phyloP scores from a whole-genome alignment of 2,329 filamentous ascomycete species.

The Trichoderma sp. region DNA sequence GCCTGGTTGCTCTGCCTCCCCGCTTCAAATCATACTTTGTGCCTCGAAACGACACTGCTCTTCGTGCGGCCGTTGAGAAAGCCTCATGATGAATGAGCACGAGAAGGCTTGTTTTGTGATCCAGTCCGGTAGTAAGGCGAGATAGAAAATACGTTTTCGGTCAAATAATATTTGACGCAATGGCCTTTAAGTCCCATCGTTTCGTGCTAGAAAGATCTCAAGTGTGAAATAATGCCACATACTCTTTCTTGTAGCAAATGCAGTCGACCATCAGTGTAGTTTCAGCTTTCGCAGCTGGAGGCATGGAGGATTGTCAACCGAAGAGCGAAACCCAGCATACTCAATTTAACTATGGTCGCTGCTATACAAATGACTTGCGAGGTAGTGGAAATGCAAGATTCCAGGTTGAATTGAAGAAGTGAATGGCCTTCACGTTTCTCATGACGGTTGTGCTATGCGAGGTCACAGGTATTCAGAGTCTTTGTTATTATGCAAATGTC shows the following conservation, averaged over 20 bases:
- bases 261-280: not conserved
- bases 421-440: not conserved
- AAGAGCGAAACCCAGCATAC: not conserved
- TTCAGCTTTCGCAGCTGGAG: not conserved
- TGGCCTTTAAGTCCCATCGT: not conserved
- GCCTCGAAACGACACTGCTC: slow-evolving; percentile 38
- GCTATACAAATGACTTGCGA: not conserved
- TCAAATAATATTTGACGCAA: not conserved
- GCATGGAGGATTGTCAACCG: not conserved
- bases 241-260: not conserved
- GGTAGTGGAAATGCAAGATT: not conserved
- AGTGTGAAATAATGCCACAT: not conserved
- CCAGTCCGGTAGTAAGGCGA: not conserved
- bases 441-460: not conserved
- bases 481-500: not conserved
- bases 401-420: not conserved
- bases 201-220: not conserved
- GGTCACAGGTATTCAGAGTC: not conserved
- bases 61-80: not conserved
- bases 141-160: not conserved
- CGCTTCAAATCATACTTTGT: slow-evolving; percentile 58
- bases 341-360: not conserved
- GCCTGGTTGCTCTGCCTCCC: slow-evolving; percentile 58
- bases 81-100: not conserved
- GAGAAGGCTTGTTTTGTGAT: not conserved